These are phyloP conservation scores for Filosporella fistucella DNA, from an alignment of 495 filamentous ascomycete species.

Conservation along the genomic window DNA sequence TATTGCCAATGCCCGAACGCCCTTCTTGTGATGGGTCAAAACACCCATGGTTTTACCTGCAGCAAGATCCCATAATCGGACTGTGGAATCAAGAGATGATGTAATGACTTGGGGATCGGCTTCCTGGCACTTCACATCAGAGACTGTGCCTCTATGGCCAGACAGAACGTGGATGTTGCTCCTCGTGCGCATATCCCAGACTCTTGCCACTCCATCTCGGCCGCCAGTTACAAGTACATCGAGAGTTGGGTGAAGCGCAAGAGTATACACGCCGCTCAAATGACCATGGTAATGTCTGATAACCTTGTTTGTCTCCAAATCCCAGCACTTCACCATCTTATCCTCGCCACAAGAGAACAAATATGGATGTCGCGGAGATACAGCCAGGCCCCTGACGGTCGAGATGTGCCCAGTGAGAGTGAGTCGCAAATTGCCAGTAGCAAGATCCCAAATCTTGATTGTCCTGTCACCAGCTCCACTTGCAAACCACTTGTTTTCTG, in stretches of 20 bases:
- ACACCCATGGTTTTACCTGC: slow-evolving; percentile 95
- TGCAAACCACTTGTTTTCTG: slow-evolving; percentile 96
- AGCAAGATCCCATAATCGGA: slow-evolving; percentile 93
- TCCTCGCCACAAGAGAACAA: slow-evolving; percentile 98
- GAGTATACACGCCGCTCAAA: slow-evolving; percentile 90
- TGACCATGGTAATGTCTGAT: slow-evolving; percentile 99
- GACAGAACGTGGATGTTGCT: slow-evolving; percentile 91
- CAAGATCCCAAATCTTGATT: slow-evolving; percentile 99
- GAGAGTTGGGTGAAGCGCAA: slow-evolving; percentile 86
- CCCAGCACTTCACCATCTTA: slow-evolving; percentile 99
- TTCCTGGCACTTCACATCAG: slow-evolving; percentile 89
- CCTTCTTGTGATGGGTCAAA: slow-evolving; percentile 98
- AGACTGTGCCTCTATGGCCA: slow-evolving; percentile 86
- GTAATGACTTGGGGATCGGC: slow-evolving; percentile 95
- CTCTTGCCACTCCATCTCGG: slow-evolving; percentile 86
- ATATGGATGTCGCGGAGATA: slow-evolving; percentile 93
- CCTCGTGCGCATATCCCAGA: slow-evolving; percentile 98
- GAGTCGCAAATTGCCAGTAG: slow-evolving; percentile 72
- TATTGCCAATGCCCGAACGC: slow-evolving; percentile 76
- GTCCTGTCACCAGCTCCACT: slow-evolving; percentile 94
- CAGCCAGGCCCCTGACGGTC: slow-evolving; percentile 88
- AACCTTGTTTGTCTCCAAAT: slow-evolving; percentile 97
- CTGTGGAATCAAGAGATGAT: slow-evolving; percentile 83
- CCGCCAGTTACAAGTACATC: slow-evolving; percentile 95
- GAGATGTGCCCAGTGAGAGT: slow-evolving; percentile 97